Base-by-base conservation (phyloP, 140 eudicot genomes). In the Senecio squalidus region DNA sequence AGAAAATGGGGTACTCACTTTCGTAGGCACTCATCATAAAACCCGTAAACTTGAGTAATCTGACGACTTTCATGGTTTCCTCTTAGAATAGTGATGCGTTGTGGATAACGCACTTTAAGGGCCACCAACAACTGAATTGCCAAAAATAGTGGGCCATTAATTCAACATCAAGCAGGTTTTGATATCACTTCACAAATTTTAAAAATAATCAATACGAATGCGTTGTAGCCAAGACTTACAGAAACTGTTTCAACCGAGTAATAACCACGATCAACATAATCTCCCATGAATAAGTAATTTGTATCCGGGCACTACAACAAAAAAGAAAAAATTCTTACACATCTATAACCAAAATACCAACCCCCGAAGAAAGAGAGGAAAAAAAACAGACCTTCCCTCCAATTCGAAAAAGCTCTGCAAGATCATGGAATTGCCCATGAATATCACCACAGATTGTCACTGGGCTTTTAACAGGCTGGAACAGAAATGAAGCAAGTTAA, bases 41-140 rank as follows among this genome's bases (percentile, higher is more conserved):
- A 89, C 39, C 97, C 97, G 72, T 89, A 89, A 24, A 89, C 97
- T 80, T 89, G 97, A 75, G 97, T 89, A 55, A 89, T 89, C 95
- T 78, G 94, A 17, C 95, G 84, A 60, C 97, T 89, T 74, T 89
- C 97, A 70, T 89, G 97, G 76, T 89, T 89, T 60, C 97, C 97
- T 61, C 97, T 76, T 31, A 89, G 70, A 58, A 89, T 89, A 25
- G 95, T 89, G 25, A 89, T 85, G 30, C 97, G 64, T 66, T 82
- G 93, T 14, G 94, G 88, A 62, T 85, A 85, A 4, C 97, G 88
- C 63, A 89, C 97, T 78, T 89, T 89, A 14, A 89, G 86, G 56
- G 95, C 97, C 69, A 89, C 97, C 76, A 89, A 73, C 31, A 89
- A 82, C 97, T 89, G 82, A 41, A 71, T 72, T 9, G 11, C 8